These are phyloP conservation scores for Claviceps arundinis DNA, from an alignment of 2,329 filamentous ascomycete genomes.

Conservation along the genomic window DNA sequence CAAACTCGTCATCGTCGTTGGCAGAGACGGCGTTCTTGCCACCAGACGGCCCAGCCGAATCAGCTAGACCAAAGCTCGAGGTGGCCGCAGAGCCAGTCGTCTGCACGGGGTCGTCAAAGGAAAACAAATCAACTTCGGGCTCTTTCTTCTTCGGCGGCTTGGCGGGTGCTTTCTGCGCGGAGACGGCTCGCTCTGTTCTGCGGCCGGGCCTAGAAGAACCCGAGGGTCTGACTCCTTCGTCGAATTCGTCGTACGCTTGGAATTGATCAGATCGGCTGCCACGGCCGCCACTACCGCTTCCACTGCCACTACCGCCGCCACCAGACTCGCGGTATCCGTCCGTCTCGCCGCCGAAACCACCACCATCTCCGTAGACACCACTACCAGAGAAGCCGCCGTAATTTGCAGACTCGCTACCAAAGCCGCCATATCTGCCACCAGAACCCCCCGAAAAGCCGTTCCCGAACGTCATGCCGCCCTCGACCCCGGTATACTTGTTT, in stretches of 20 bases:
- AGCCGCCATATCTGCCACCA: slow-evolving; percentile 66
- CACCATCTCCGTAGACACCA: slow-evolving; percentile 87
- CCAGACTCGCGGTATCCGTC: slow-evolving; percentile 83
- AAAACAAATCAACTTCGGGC: slow-evolving; percentile 85
- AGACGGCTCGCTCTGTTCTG: slow-evolving; percentile 18
- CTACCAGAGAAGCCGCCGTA: slow-evolving; percentile 55
- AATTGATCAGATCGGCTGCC: slow-evolving; percentile 56
- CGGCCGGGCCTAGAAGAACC: slow-evolving; percentile 31
- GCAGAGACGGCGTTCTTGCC: slow-evolving; percentile 14
- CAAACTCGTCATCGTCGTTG: slow-evolving; percentile 78
- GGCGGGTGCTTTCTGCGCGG: slow-evolving; percentile 30
- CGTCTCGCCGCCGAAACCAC: slow-evolving; percentile 60
- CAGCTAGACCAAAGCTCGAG: slow-evolving; percentile 32
- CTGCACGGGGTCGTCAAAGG: slow-evolving; percentile 66
- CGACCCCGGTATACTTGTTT: slow-evolving; percentile 91
- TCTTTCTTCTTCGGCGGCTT: slow-evolving; percentile 69
- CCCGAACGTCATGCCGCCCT: slow-evolving; percentile 58
- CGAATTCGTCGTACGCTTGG: slow-evolving; percentile 94
- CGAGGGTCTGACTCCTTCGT: slow-evolving; percentile 50
- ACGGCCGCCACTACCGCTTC: slow-evolving; percentile 37
- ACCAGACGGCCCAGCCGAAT: slow-evolving; percentile 21
- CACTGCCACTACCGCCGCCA: slow-evolving; percentile 63
- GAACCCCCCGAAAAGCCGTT: slow-evolving; percentile 34
- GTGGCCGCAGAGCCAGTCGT: slow-evolving; percentile 33
- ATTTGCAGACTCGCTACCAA: slow-evolving; percentile 73